Conservation (phyloP, 1,139 yeast genomes). For the Scheffersomyces cryptocercus region DNA sequence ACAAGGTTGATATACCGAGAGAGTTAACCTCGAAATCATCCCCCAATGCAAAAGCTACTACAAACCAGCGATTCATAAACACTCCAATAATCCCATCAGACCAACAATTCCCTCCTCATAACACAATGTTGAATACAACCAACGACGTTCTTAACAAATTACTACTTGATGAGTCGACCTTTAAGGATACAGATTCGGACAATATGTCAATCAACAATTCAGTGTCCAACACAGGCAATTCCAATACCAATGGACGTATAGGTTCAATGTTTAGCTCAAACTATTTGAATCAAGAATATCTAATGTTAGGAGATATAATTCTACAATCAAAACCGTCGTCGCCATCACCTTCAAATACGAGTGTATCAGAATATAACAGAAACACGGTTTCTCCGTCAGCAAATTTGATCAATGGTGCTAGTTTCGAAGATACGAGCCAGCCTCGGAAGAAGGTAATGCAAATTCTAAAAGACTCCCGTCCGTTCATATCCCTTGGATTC, state of each 20-base stretch:
- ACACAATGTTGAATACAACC: slow-evolving; percentile 35
- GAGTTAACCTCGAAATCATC: no score
- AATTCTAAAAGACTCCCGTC: slow-evolving; percentile 23
- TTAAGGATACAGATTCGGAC: slow-evolving; percentile 18
- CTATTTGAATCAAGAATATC: slow-evolving; percentile 56
- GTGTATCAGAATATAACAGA: slow-evolving; percentile 24
- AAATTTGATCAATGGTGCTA: slow-evolving; percentile 9
- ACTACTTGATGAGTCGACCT: slow-evolving; percentile 11
- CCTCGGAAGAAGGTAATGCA: slow-evolving; percentile 7
- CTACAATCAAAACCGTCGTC: slow-evolving; percentile 52
- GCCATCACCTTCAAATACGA: slow-evolving; percentile 43
- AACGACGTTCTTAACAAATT: slow-evolving; percentile 39
- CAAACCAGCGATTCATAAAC: background rate
- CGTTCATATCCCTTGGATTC: slow-evolving; percentile 45
- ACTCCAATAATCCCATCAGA: background rate
- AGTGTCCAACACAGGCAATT: slow-evolving; percentile 9
- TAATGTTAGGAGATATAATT: slow-evolving; percentile 57
- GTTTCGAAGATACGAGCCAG: slow-evolving; percentile 23
- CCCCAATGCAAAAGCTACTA: no score
- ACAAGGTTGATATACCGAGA: no score
- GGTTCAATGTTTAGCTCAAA: slow-evolving; percentile 31
- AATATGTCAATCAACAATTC: slow-evolving; percentile 23
- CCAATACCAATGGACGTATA: slow-evolving; percentile 1
- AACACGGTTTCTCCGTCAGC: slow-evolving; percentile 16
- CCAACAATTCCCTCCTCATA: slow-evolving; percentile 2